Percentiles rank a stretch among this genome's conserved stretches.
Conservation (phyloP, 345 rosid species). For the Eucalyptus polybractea region DNA sequence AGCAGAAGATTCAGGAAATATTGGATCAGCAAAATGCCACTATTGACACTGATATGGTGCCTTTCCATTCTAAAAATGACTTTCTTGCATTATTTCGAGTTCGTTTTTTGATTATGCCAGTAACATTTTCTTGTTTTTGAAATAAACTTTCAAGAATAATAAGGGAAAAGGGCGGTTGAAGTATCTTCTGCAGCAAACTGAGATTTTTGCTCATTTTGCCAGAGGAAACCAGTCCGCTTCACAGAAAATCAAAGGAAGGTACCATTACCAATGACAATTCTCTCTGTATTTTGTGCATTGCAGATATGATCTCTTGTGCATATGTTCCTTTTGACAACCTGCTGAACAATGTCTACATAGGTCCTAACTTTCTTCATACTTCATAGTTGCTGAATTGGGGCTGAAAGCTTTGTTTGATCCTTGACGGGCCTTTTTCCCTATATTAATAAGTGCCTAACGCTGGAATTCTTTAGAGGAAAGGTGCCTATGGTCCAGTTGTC, state of each 20-base stretch:
- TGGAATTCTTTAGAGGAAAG: background rate
- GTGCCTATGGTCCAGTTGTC: background rate
- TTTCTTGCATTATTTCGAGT: too few species aligned
- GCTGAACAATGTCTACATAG: background rate
- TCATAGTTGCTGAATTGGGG: background rate
- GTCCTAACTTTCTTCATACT: background rate
- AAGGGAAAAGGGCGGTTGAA: conserved; percentile 77
- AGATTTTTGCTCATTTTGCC: too few species aligned
- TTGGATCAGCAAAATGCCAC: too few species aligned
- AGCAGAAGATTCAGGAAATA: too few species aligned
- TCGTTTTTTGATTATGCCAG: too few species aligned
- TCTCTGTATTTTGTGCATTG: background rate
- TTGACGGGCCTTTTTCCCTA: background rate
- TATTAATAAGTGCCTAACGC: background rate
- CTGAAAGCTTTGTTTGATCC: background rate
- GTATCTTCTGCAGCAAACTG: background rate
- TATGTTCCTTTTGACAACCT: background rate
- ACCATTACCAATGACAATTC: too few species aligned
- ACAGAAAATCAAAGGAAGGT: too few species aligned
- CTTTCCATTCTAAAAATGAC: too few species aligned
- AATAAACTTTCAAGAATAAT: conserved; percentile 44
- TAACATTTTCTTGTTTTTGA: background rate
- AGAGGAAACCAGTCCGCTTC: too few species aligned
- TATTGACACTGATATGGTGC: too few species aligned
- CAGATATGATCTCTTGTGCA: background rate